These are phyloP conservation scores for Clitopilus passeckerianus DNA, from an alignment of 768 basidiomycete species.

Conservation along the genomic window DNA sequence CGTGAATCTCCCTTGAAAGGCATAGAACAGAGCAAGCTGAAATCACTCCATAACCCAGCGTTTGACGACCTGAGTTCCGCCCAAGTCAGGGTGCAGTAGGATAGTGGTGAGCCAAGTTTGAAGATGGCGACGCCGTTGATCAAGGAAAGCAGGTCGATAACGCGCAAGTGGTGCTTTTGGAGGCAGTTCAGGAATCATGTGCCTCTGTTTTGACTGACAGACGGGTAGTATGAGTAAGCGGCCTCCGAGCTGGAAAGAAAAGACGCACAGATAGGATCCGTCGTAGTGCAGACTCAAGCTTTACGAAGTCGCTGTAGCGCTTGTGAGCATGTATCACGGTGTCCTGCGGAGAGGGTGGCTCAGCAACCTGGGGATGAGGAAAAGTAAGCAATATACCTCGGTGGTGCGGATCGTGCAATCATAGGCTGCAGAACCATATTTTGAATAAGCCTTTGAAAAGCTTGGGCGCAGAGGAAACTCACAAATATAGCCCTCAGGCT, in stretches of 20 bases:
- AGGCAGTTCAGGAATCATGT: constrained; percentile 54
- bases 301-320: constrained; percentile 62
- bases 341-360: constrained; percentile 28
- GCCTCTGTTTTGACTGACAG: constrained; percentile 24
- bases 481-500: constrained; percentile 54
- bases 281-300: constrained; percentile 43
- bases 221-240: background rate
- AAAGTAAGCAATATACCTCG: constrained; percentile 28
- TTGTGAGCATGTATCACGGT: constrained; percentile 63
- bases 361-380: constrained; percentile 1
- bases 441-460: background rate
- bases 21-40: background rate
- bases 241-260: background rate
- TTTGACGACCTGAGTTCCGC: constrained; percentile 53
- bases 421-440: constrained; percentile 42
- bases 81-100: constrained; percentile 67
- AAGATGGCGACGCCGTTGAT: constrained; percentile 51
- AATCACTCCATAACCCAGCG: constrained; percentile 52
- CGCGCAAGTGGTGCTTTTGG: constrained; percentile 66
- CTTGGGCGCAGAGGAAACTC: constrained; percentile 10
- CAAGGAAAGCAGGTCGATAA: constrained; percentile 65
- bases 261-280: constrained; percentile 47
- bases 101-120: constrained; percentile 65
- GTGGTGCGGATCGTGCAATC: constrained; percentile 67
- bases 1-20: background rate